phyloP scores from a whole-genome alignment of 441 rosid genomes.

The Adansonia grandidieri region DNA sequence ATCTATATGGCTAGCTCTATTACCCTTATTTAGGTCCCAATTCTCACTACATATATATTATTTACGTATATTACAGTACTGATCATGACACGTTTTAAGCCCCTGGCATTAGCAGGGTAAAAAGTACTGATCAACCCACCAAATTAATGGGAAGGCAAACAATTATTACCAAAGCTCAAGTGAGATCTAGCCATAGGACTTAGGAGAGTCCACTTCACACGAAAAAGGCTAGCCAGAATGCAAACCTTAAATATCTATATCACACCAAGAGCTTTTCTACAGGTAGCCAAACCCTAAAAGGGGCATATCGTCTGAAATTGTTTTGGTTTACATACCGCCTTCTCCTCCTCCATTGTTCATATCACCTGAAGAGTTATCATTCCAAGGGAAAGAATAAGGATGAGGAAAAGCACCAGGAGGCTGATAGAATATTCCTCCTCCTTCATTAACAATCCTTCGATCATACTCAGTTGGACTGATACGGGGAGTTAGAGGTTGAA shows the following conservation, averaged over 20 bases:
- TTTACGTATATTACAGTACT: conserved; percentile 9
- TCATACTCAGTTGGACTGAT: conserved; percentile 41
- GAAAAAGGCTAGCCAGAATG: conserved; percentile 42
- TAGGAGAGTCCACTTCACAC: conserved; percentile 39
- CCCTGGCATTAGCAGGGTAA: conserved; percentile 30
- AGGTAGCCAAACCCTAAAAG: conserved; percentile 44
- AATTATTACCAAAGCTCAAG: conserved; percentile 16
- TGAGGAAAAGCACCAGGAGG: conserved; percentile 38
- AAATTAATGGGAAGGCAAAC: conserved; percentile 3
- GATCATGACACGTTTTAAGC: conserved; percentile 20
- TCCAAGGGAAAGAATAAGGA: conserved; percentile 77
- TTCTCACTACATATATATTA: not conserved
- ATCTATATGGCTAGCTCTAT: conserved; percentile 14
- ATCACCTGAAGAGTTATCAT: conserved; percentile 46
- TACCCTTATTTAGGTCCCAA: conserved; percentile 36
- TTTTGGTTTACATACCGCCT: conserved; percentile 51
- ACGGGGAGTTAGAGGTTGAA: conserved; percentile 45
- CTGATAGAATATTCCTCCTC: conserved; percentile 49
- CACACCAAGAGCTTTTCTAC: conserved; percentile 22
- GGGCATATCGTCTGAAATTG: not conserved
- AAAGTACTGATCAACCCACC: conserved; percentile 13
- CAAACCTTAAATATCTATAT: conserved; percentile 30
- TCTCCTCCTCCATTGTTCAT: conserved; percentile 58
- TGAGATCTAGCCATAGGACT: conserved; percentile 31
- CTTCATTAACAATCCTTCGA: conserved; percentile 46